Evolutionary conservation across 2,329 filamentous ascomycete genomes (phyloP).

Genomic region (Sarocladiaceae sp.): DNA sequence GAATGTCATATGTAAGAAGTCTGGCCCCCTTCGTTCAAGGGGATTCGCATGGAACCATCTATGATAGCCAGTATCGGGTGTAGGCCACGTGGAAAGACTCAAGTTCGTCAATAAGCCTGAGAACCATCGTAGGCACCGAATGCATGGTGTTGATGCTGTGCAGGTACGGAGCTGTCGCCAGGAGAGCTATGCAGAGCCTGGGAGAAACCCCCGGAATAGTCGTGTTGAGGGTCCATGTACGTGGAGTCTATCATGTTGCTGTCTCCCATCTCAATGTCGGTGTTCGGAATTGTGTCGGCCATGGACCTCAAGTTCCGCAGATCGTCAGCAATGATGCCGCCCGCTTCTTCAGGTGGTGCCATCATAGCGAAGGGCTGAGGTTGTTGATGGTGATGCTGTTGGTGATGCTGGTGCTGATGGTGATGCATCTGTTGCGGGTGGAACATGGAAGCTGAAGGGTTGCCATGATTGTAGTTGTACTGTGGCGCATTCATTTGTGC

Average conservation of each 20-base stretch:
- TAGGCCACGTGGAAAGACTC: slow-evolving; percentile 4
- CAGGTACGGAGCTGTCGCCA: neutral
- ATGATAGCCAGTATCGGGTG: too few species aligned
- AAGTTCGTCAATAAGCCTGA: neutral
- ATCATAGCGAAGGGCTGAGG: slow-evolving; percentile 16
- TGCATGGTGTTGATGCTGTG: slow-evolving; percentile 5
- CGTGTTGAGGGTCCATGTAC: slow-evolving; percentile 13
- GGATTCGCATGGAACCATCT: too few species aligned
- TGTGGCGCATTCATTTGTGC: slow-evolving; percentile 17
- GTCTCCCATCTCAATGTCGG: slow-evolving; percentile 30
- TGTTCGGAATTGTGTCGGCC: slow-evolving; percentile 20
- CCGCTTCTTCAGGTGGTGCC: slow-evolving; percentile 20
- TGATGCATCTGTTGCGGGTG: slow-evolving; percentile 14
- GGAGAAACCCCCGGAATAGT: slow-evolving; percentile 1
- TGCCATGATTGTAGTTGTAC: slow-evolving; percentile 18
- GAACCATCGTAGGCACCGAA: slow-evolving; percentile 2
- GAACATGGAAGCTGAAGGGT: neutral
- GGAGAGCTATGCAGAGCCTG: neutral
- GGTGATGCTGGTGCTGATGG: slow-evolving; percentile 20
- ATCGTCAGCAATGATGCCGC: slow-evolving; percentile 31
- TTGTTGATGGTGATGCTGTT: slow-evolving; percentile 18
- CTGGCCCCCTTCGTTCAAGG: too few species aligned
- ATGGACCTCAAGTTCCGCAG: slow-evolving; percentile 27
- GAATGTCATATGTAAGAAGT: neutral
- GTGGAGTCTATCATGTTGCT: slow-evolving; percentile 24